These are phyloP conservation scores for Nicotiana rustica DNA, from an alignment of 305 asterid genomes.

Conservation along the genomic window DNA sequence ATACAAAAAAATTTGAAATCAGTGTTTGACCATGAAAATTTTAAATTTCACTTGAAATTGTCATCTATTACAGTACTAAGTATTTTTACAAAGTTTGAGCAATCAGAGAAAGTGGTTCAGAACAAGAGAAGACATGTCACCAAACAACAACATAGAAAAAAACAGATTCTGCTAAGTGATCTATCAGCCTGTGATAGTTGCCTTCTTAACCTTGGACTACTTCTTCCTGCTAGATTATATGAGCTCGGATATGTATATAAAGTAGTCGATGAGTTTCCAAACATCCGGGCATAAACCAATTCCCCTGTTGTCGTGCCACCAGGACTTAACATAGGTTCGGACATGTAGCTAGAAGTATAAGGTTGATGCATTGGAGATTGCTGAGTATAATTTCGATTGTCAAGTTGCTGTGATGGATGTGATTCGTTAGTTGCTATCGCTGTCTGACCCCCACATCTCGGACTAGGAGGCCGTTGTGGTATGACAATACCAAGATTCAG, in stretches of 20 bases:
- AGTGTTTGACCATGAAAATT: too few relatives aligned
- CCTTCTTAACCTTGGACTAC: slow-evolving; percentile 55
- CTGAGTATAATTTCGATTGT: too few relatives aligned
- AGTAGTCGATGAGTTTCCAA: slow-evolving; percentile 55
- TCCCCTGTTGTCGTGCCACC: slow-evolving; percentile 53
- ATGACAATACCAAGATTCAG: slow-evolving; percentile 34
- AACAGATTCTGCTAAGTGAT: slow-evolving; percentile 68
- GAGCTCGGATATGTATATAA: slow-evolving; percentile 52
- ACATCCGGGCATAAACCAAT: slow-evolving; percentile 59
- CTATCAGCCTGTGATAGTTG: slow-evolving; percentile 57
- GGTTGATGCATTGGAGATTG: not conserved
- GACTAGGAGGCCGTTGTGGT: slow-evolving; percentile 60
- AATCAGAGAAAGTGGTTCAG: slow-evolving; percentile 40
- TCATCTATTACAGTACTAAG: not conserved
- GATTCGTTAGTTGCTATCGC: slow-evolving; percentile 30
- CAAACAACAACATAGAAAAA: slow-evolving; percentile 74
- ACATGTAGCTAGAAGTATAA: slow-evolving; percentile 18
- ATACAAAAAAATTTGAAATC: too few relatives aligned
- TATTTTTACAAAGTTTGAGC: slow-evolving; percentile 28
- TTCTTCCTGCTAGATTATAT: slow-evolving; percentile 46
- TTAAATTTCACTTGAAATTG: too few relatives aligned
- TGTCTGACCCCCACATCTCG: slow-evolving; percentile 35
- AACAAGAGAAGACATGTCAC: slow-evolving; percentile 68
- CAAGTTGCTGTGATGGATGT: slow-evolving; percentile 30
- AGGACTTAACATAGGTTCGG: slow-evolving; percentile 29